phyloP scores from a whole-genome alignment of 2,329 filamentous ascomycete species.

The Atkinsonella hypoxylon region DNA sequence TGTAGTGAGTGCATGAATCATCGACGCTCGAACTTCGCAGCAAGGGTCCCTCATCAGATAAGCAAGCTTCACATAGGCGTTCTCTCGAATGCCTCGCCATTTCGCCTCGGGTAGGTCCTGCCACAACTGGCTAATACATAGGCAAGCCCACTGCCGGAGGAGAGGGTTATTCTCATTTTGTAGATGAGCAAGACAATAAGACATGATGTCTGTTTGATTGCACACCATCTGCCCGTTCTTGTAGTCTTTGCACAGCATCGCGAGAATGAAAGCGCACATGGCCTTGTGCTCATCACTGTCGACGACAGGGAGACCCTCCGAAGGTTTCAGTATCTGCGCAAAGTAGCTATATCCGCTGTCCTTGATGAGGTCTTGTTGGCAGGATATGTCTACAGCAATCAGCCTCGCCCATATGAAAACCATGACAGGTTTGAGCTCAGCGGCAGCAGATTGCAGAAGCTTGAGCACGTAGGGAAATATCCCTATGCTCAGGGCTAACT shows the following conservation, averaged over 20 bases:
- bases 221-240: conserved; percentile 86
- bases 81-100: conserved; percentile 85
- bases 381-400: conserved; percentile 85
- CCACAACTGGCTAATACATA: conserved; percentile 94
- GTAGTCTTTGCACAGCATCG: conserved; percentile 94
- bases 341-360: conserved; percentile 98
- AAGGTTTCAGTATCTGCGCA: conserved; percentile 78
- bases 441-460: conserved; percentile 83
- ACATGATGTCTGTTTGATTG: conserved; percentile 80
- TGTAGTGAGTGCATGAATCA: conserved; percentile 85
- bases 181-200: conserved; percentile 73
- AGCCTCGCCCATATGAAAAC: conserved; percentile 98
- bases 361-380: conserved; percentile 87
- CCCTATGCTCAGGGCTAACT: conserved; percentile 89
- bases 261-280: conserved; percentile 97
- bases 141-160: conserved; percentile 85
- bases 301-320: conserved; percentile 69
- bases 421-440: conserved; percentile 95
- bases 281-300: conserved; percentile 92
- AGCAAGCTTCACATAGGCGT: conserved; percentile 70
- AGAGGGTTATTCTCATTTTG: conserved; percentile 79
- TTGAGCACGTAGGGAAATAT: conserved; percentile 99
- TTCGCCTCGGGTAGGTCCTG: conserved; percentile 83
- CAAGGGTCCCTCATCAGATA: conserved; percentile 73
- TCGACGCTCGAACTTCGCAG: conserved; percentile 85